Base-by-base conservation (phyloP, 2,329 filamentous ascomycete genomes). In the Aspergillus calidoustus region DNA sequence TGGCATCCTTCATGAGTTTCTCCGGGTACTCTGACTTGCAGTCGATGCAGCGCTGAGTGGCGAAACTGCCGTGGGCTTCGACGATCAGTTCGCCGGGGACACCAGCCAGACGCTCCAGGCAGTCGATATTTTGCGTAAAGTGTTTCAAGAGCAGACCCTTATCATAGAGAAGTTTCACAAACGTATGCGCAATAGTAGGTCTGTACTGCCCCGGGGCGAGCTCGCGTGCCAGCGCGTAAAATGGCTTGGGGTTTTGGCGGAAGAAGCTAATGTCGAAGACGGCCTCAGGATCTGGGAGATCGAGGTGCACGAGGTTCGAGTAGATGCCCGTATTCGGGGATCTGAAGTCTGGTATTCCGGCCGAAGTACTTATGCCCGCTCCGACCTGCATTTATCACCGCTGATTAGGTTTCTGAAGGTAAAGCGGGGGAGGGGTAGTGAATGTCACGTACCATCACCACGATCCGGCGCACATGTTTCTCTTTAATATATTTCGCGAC, bases 71-170 rank as follows among this genome's bases (percentile, higher is more conserved):
- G 76, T 99, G 95, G 0, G 95, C 95, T 78, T 98, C 94, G 34
- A 99, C 84, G 54, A 99, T 93, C 76, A 86, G 88, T 2, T 94
- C 88, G 0, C 81, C 84, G 0, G 93, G 91, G 0, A 99, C 88
- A 28, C 95, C 95, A 13, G 94, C 95, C 68, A 87, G 84, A 23
- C 93, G 87, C 79, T 99, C 95, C 13, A 99, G 84, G 71, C 93
- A 97, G 79, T 99, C 95, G 68, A 99, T 98, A 73, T 99, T 99
- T 74, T 99, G 95, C 0, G 95, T 97, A 77, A 98, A 99, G 57
- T 95, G 86, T 82, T 93, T 95, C 67, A 90, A 81, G 25, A 99
- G 81, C 46, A 94, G 81, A 4, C 87, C 87, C 78, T 96, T 97
- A 63, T 88, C 82, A 60, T 93, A 86, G 17, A 98, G 87, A 25